Conservation (phyloP, 495 filamentous ascomycete species). For the Immersiella caudata region DNA sequence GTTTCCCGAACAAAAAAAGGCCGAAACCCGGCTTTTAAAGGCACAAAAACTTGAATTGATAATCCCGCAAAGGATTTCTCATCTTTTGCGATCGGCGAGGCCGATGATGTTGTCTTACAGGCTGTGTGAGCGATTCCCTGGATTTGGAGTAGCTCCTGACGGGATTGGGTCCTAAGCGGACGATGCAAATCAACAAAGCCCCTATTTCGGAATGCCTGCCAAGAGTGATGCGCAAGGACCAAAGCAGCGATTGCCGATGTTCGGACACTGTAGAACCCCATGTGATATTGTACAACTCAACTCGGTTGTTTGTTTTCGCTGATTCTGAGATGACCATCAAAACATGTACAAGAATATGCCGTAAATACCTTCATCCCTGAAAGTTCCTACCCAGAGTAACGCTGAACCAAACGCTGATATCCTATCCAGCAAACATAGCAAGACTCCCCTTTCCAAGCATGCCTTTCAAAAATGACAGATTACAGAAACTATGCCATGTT, state of each 20-base stretch:
- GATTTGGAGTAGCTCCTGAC: background rate
- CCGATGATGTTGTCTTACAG: background rate
- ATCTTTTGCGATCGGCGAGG: background rate
- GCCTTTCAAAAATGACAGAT: no score
- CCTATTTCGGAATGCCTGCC: background rate
- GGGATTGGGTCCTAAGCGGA: background rate
- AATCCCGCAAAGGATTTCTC: background rate
- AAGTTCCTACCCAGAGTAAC: background rate
- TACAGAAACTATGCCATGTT: background rate
- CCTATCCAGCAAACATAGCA: background rate
- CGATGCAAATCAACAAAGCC: background rate
- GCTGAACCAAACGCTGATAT: background rate
- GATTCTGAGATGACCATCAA: background rate
- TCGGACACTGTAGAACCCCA: no score
- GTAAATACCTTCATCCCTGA: no score
- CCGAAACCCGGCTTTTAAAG: background rate
- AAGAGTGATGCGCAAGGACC: background rate
- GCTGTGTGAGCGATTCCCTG: no score
- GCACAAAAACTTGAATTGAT: background rate
- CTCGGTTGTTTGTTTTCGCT: background rate
- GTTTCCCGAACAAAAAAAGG: no score
- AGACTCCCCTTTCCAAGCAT: no score
- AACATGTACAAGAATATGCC: background rate
- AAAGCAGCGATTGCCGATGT: no score
- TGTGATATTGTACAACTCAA: background rate